Conservation (phyloP, 345 rosid genomes). For the Salix exigua region DNA sequence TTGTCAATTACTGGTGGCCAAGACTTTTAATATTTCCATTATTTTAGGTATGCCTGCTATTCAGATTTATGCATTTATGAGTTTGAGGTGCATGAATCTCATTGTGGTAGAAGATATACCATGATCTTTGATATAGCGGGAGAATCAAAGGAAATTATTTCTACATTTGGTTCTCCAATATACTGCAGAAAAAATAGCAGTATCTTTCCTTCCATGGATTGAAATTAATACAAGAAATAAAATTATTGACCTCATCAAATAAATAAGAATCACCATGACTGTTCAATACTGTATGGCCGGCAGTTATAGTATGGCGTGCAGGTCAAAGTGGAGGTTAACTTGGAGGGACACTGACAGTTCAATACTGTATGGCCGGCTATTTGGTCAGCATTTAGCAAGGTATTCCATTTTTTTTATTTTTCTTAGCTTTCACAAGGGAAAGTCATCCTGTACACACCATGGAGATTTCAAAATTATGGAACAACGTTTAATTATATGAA, state of each 20-base stretch:
- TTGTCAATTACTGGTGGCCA: not conserved
- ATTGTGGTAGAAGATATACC: too few relatives aligned
- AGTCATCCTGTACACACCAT: conserved; percentile 11
- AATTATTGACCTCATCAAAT: too few relatives aligned
- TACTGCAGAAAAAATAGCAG: too few relatives aligned
- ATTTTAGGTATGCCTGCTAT: not conserved
- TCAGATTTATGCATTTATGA: not conserved
- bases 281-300: too few relatives aligned
- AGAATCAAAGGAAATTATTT: too few relatives aligned
- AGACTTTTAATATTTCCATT: not conserved
- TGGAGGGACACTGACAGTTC: not conserved
- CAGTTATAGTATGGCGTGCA: too few relatives aligned
- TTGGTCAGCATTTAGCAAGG: not conserved
- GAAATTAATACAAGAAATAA: too few relatives aligned
- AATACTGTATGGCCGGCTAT: not conserved
- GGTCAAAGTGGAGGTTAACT: not conserved
- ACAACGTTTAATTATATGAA: not conserved
- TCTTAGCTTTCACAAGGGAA: not conserved
- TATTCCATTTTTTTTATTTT: not conserved
- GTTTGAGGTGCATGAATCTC: not conserved
- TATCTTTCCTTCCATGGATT: too few relatives aligned
- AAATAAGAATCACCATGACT: too few relatives aligned
- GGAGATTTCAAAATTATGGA: not conserved
- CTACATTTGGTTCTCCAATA: too few relatives aligned
- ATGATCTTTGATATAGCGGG: too few relatives aligned